These are phyloP conservation scores for Plasmodium yoelii DNA, from an alignment of 169 alveolate genomes.

Conservation along the genomic window DNA sequence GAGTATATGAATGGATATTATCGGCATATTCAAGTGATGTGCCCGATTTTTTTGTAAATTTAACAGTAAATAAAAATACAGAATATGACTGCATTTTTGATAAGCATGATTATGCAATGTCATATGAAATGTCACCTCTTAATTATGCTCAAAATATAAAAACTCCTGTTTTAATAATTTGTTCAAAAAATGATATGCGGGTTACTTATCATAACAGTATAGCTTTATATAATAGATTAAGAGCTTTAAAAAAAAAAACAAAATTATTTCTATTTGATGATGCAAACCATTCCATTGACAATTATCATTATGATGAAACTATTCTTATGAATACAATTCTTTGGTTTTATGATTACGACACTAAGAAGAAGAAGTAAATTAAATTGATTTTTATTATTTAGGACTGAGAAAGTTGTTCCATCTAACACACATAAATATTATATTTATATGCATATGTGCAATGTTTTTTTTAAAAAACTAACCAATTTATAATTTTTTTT, in stretches of 20 bases:
- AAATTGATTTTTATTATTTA: neutral
- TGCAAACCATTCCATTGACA: conserved; percentile 36
- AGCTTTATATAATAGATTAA: conserved; percentile 45
- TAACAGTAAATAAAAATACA: conserved; percentile 14
- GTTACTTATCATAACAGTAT: conserved; percentile 64
- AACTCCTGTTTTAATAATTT: conserved; percentile 49
- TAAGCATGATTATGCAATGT: conserved; percentile 11
- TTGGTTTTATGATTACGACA: conserved; percentile 74
- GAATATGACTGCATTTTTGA: conserved; percentile 31
- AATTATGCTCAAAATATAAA: conserved; percentile 35
- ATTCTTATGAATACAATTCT: conserved; percentile 56
- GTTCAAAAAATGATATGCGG: conserved; percentile 58
- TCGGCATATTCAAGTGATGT: conserved; percentile 60
- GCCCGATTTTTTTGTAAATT: conserved; percentile 40
- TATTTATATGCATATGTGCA: too few species aligned
- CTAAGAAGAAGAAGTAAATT: conserved; percentile 16
- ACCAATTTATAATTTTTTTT: too few species aligned
- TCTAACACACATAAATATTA: too few species aligned
- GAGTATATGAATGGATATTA: conserved; percentile 49
- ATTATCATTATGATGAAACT: conserved; percentile 26
- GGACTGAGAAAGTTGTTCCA: too few species aligned
- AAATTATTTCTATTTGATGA: conserved; percentile 62
- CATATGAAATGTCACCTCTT: conserved; percentile 45
- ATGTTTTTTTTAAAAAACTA: too few species aligned
- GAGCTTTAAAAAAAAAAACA: conserved; percentile 36